Evolutionary conservation across 345 rosid species (phyloP), one percentile per base, ranked within the genome.

Genomic region (Linum usitatissimum): DNA sequence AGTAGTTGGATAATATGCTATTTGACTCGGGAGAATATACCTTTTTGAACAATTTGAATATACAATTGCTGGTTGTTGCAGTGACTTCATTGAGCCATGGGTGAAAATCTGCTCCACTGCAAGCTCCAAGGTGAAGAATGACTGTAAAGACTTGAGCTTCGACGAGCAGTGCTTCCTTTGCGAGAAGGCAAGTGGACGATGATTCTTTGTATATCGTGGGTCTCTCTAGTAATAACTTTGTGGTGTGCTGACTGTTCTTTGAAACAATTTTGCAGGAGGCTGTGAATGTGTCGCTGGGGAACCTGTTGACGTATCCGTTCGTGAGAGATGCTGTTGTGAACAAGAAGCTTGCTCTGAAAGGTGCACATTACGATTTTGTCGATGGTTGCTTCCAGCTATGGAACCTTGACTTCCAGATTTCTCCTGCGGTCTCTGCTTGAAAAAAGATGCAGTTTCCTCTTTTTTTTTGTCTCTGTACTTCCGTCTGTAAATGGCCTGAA

Each of bases 61-160:
- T 4, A 23, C 28, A 39, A 40, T 65, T 64, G 70, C 18, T n/a
- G 59, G 54, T 3, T 66, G 2, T 14, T 71, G 75, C 85, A 92
- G 98, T 62, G 96, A 89, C 61, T 92, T 92, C 81, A 92, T 92
- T 7, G 97, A 92, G 77, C 95, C 89, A 20, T 92, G 98, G 98
- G 98, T 89, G 30, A 85, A 84, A 68, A 71, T 87, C 57, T 66
- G 88, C 51, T 30, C 83, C 42, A 88, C 95, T 14, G 98, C 98
- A 63, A 92, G 77, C 80, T 8, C 72, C 30, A 89, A 87, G 80
- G 90, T 89, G 61, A 10, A 64, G 28, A 61, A 93, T 13, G 84
- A 76, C 28, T 66, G 71, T 23, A 73, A 78, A 3, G 59, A 61
- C 12, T 13, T 61, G 40, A 23, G 71, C 28, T 70, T 89, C 38